Percentiles rank a stretch among this genome's conserved stretches.
Conservation (phyloP, 495 filamentous ascomycete species). For the Aspergillus carlsbadensis region DNA sequence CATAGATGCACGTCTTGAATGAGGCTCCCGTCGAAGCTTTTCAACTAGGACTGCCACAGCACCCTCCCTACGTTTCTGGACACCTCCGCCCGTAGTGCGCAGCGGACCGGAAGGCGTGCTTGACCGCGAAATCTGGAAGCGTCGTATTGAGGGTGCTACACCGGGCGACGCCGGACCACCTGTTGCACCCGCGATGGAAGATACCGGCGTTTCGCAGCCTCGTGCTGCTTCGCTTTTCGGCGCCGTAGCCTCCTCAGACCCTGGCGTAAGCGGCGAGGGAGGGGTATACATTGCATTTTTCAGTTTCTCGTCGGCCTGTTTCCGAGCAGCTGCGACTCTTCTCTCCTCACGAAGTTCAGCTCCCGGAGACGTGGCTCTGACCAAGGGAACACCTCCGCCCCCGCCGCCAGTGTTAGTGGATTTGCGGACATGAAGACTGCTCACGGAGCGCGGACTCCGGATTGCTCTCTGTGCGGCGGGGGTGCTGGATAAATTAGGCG, state of each 20-base stretch:
- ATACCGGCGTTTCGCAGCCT: background rate
- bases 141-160: conserved; percentile 29
- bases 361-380: conserved; percentile 46
- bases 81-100: conserved; percentile 27
- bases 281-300: conserved; percentile 27
- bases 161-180: conserved; percentile 18
- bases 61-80: conserved; percentile 41
- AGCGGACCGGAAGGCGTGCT: conserved; percentile 27
- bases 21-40: conserved; percentile 37
- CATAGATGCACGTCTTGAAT: conserved; percentile 42
- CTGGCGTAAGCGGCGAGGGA: conserved; percentile 5
- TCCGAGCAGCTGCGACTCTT: conserved; percentile 29
- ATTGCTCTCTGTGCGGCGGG: conserved; percentile 27
- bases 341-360: conserved; percentile 44
- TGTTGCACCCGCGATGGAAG: conserved; percentile 14
- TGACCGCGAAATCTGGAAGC: conserved; percentile 44
- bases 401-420: conserved; percentile 12
- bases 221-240: background rate
- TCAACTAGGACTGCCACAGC: conserved; percentile 45
- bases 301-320: conserved; percentile 33
- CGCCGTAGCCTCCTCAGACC: background rate
- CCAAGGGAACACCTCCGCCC: conserved; percentile 34
- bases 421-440: conserved; percentile 32
- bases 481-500: conserved; percentile 18
- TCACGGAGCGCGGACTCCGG: conserved; percentile 43